Evolutionary conservation across 257 asterid genomes (phyloP).

Genomic region (Fraxinus excelsior): DNA sequence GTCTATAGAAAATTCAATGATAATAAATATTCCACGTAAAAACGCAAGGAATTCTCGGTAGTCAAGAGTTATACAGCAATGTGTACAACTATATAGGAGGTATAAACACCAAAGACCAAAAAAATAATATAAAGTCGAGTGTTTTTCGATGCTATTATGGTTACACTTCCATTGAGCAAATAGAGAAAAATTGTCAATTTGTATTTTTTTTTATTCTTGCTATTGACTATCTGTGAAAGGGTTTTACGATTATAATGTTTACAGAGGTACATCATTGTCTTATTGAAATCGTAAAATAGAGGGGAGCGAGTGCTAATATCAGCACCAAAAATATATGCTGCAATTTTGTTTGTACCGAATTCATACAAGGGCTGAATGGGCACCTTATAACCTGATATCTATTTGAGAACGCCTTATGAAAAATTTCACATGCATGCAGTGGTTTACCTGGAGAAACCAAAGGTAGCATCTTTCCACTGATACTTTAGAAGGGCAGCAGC

Average conservation of each 20-base stretch:
- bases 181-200: no score
- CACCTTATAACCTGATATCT: background rate
- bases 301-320: background rate
- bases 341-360: slow-evolving; percentile 35
- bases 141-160: background rate
- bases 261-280: background rate
- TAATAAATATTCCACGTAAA: background rate
- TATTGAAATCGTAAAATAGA: background rate
- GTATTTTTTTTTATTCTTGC: no score
- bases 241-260: background rate
- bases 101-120: slow-evolving; percentile 8
- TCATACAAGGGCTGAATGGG: background rate
- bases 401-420: background rate
- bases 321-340: slow-evolving; percentile 75
- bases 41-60: background rate
- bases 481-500: slow-evolving; percentile 90
- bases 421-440: background rate
- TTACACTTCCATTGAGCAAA: background rate
- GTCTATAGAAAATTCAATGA: background rate
- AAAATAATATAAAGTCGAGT: background rate
- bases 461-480: slow-evolving; percentile 89
- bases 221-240: background rate
- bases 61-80: slow-evolving; percentile 2
- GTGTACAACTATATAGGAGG: background rate
- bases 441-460: slow-evolving; percentile 76